Evolutionary conservation across 108 stramenopile species (phyloP).

Genomic region (Nannochloropsis salina): DNA sequence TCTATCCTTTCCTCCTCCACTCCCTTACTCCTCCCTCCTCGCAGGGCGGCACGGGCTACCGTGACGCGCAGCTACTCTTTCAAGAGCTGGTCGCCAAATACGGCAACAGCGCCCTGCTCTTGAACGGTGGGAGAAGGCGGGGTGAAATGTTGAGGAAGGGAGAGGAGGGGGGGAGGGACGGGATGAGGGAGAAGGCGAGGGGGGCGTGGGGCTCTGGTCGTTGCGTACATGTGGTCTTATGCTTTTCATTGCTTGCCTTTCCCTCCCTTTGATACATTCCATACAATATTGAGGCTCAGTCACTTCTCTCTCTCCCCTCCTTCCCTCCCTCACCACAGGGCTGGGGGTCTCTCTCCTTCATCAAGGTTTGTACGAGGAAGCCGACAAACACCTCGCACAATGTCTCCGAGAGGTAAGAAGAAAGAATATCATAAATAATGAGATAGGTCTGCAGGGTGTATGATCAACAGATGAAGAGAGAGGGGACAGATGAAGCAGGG

Average conservation of each 20-base stretch:
- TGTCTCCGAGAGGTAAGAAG: not conserved
- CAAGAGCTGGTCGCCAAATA: conserved; percentile 87
- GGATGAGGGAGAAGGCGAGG: not conserved
- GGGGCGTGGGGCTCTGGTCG: not conserved
- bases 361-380: not conserved
- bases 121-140: not conserved
- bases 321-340: not conserved
- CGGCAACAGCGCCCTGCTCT: conserved; percentile 58
- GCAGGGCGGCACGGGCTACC: conserved; percentile 63
- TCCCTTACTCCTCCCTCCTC: conserved; percentile 10
- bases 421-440: no score
- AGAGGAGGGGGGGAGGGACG: not conserved
- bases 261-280: no score
- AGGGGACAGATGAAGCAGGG: not conserved
- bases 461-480: not conserved
- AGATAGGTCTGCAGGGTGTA: not conserved
- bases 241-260: not conserved
- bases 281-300: no score
- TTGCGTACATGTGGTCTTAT: not conserved
- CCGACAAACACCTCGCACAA: not conserved
- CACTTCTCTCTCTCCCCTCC: not conserved
- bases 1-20: not conserved
- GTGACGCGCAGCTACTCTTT: conserved; percentile 80
- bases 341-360: conserved; percentile 14
- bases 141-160: not conserved